A percentile compares a stretch with the other conserved stretches of the same genome.
Conservation (phyloP, 306 rosid genomes). For the Ziziphus jujuba region DNA sequence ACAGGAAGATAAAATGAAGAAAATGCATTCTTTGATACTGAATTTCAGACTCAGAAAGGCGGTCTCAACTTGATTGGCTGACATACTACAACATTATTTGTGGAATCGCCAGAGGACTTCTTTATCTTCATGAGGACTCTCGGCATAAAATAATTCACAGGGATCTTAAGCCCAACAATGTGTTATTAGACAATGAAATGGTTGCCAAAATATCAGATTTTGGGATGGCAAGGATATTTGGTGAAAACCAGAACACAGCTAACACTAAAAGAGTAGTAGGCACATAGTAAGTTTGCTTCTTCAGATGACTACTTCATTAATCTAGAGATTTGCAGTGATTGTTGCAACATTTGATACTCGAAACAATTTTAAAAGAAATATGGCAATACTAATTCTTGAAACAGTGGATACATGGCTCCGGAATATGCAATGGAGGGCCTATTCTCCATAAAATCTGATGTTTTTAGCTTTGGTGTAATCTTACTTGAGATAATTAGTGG, state of each 20-base stretch:
- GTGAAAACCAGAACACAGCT: conserved; percentile 42
- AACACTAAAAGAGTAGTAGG: conserved; percentile 62
- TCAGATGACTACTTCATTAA: background rate
- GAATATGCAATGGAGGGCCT: conserved; percentile 55
- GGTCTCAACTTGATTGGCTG: conserved; percentile 44
- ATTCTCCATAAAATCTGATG: conserved; percentile 47
- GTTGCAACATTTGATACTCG: too few species aligned
- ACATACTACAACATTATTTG: conserved; percentile 36
- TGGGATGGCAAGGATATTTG: conserved; percentile 59
- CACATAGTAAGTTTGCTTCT: conserved; percentile 41
- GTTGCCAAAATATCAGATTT: conserved; percentile 59
- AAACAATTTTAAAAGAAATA: too few species aligned
- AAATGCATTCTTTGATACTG: background rate
- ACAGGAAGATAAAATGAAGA: background rate
- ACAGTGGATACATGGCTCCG: conserved; percentile 54
- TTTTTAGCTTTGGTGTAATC: conserved; percentile 51
- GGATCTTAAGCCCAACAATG: conserved; percentile 57
- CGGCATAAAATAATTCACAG: conserved; percentile 52
- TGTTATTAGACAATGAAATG: conserved; percentile 46
- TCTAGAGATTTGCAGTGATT: too few species aligned
- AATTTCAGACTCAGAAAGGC: conserved; percentile 37
- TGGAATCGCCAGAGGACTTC: conserved; percentile 49
- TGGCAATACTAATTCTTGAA: background rate
- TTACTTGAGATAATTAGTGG: conserved; percentile 49
- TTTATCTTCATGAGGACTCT: conserved; percentile 63